Conservation (phyloP, 2,329 filamentous ascomycete genomes). For the Alternaria incomplexa region DNA sequence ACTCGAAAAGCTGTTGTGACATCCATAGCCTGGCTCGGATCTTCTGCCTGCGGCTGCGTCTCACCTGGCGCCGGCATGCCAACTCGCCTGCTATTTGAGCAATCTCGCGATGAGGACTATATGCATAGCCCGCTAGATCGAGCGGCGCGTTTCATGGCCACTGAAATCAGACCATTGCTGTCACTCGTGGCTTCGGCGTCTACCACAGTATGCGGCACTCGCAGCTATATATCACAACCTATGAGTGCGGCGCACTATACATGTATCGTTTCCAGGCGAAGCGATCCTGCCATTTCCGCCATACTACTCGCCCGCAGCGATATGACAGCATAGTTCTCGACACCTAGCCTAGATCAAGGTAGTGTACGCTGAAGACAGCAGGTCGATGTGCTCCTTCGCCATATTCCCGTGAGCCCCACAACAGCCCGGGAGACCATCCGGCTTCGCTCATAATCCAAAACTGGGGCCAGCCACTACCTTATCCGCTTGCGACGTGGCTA, state of each 20-base stretch:
- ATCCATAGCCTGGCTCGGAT: background rate
- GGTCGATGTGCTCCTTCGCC: conserved; percentile 7
- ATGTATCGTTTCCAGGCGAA: background rate
- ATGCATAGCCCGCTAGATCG: background rate
- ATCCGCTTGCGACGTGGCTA: conserved; percentile 14
- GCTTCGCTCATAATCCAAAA: conserved; percentile 8
- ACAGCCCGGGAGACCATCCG: conserved; percentile 14
- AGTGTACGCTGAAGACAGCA: conserved; percentile 6
- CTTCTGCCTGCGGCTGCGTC: background rate
- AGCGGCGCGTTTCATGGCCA: conserved; percentile 5
- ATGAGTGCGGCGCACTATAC: background rate
- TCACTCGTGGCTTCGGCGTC: background rate
- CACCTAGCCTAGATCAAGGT: background rate
- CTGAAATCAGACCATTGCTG: background rate
- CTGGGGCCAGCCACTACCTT: conserved; percentile 12
- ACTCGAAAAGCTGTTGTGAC: background rate
- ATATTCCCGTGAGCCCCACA: conserved; percentile 18
- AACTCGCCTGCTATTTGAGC: background rate
- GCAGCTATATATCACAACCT: conserved; percentile 1
- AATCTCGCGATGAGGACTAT: background rate
- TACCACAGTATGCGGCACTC: background rate
- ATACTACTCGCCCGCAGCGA: conserved; percentile 3
- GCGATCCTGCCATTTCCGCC: conserved; percentile 8
- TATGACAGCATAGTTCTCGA: background rate
- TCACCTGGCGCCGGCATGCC: background rate